Base-by-base conservation (phyloP, 768 basidiomycete species). In the Zangia roseola region DNA sequence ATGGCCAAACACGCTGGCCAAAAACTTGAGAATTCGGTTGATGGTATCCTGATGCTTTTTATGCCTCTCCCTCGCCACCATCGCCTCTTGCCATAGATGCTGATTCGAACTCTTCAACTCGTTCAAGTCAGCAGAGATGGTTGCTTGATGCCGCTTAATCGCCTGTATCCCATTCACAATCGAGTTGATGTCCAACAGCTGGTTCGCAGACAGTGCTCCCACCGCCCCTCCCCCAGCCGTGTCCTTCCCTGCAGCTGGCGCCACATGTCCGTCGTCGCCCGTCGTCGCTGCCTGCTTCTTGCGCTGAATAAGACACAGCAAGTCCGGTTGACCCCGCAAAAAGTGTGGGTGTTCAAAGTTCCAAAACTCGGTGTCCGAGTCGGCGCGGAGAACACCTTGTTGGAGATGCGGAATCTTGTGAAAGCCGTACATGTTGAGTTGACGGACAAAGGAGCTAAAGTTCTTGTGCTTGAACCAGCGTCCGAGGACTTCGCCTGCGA, bases 381-480 rank as follows among this genome's bases (percentile, higher is more conserved):
- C 91, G 65, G 83, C 80, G 63, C 84, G 88, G 53, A 97, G 78
- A 23, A 92, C 93, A 39, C 94, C 94, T 67, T 95, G 91, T 61
- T 95, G 94, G 17, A 97, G 82, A 64, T 98, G 94, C 0, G 94
- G 94, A 40, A 97, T 91, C 72, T 94, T 94, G 73, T 92, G 91
- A 69, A 94, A 95, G 23, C 91, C 92, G 61, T 94, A 95, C 90
- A 94, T 94, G 76, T 95, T 94, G 55, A 94, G 79, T 64, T 95
- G 93, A 56, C 94, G 84, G 45, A 94, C 91, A 65, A 97, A 95
- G 61, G 88, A 91, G 12, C 90, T 91, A 70, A 97, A 98, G 67
- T 95, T 97, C 52, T 88, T 84, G 71, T 98, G 97, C 67, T 99
- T 99, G 83, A 97, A 99, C 84, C 88, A 98, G 36, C 84, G 81